phyloP scores from a whole-genome alignment of 768 basidiomycete species.

The Sarcodon aspratus region DNA sequence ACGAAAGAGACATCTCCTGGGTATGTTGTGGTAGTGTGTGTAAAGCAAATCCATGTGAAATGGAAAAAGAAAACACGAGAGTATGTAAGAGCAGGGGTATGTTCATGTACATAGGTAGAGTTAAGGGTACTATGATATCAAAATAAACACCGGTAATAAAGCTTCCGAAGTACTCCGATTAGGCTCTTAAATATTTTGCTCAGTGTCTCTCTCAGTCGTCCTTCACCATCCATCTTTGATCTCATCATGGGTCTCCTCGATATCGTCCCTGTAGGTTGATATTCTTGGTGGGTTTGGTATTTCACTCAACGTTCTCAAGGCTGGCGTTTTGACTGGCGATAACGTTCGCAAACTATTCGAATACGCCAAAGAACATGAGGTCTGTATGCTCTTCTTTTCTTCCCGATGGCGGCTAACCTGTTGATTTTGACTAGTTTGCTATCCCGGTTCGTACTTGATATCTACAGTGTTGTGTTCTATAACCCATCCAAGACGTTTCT shows the following conservation, averaged over 20 bases:
- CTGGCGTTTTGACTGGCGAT: constrained; percentile 93
- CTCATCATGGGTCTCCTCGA: constrained; percentile 68
- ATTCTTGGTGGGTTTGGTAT: background rate
- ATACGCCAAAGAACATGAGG: constrained; percentile 84
- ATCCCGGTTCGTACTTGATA: constrained; percentile 55
- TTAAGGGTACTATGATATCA: no score
- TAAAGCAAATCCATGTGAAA: no score
- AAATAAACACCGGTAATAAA: no score
- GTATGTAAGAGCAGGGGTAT: no score
- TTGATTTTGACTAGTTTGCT: constrained; percentile 43
- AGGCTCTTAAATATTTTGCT: no score
- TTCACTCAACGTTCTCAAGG: constrained; percentile 28
- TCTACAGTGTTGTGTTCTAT: background rate
- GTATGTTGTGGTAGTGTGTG: no score
- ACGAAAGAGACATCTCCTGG: no score
- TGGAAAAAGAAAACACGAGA: no score
- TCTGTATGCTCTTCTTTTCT: constrained; percentile 21
- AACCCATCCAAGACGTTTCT: background rate
- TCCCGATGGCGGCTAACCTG: constrained; percentile 4
- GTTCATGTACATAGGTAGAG: no score
- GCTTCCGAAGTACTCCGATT: no score
- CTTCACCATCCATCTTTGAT: background rate
- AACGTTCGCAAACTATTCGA: constrained; percentile 92
- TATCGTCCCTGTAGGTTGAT: constrained; percentile 61
- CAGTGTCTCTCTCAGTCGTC: background rate